Base-by-base conservation (phyloP, 495 filamentous ascomycete genomes). In the Poronia punctata region DNA sequence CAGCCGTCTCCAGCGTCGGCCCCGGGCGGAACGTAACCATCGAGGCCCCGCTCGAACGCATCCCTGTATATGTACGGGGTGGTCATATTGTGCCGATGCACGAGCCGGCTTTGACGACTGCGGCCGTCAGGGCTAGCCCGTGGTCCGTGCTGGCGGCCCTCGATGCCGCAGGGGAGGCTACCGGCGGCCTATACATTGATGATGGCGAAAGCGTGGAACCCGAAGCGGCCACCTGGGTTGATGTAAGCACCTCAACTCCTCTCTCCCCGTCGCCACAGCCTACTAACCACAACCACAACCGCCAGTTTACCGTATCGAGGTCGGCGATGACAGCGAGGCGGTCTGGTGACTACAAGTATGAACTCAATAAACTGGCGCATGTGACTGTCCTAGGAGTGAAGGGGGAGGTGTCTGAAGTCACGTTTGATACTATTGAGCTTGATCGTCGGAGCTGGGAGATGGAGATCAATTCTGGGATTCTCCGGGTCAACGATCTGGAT, bases 131-230 rank as follows among this genome's bases (percentile, higher is more conserved):
- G 28, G 64, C 68, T 19, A 86, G 78, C 22, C 76, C 80, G 3
- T 92, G 83, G 82, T 74, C 75, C 15, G 44, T 92, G 12, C 55
- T 89, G 11, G 76, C 75, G 2, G 82, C 82, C 2, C 65, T 88
- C 7, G 65, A 74, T 45, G 37, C 43, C 7, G 49, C 70, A 11
- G 82, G 81, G 0, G 50, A 60, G 14, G 86, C 88, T 0, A 61
- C 45, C 2, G 89, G 89, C 0, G 40, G 67, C 8, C 54, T 95
- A 7, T 93, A 95, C 51, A 50, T 94, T 7, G 88, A 95, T 50
- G 89, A 95, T 57, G 88, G 88, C 0, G 82, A 83, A 59, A 86
- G 80, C 32, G 24, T 92, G 20, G 49, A 48, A 18, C 85, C 75
- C 3, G 62, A 69, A 14, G 62, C 65, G 0, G 82, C 75, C 8